These are phyloP conservation scores for Ascocoryne sarcoides DNA, from an alignment of 2,329 filamentous ascomycete genomes.

Conservation along the genomic window DNA sequence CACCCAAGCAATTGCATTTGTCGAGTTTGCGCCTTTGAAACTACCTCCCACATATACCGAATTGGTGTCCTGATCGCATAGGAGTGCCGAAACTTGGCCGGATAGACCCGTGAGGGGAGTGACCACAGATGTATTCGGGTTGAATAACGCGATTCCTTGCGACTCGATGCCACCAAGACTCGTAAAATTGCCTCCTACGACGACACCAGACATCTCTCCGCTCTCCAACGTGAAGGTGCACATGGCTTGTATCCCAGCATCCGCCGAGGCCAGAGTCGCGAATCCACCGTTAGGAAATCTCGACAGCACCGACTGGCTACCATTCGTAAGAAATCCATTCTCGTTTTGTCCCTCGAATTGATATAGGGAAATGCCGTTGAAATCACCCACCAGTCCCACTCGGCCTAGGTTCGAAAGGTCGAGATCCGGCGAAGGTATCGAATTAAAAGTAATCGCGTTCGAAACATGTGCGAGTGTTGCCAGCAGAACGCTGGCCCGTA, in stretches of 20 bases:
- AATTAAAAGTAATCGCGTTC: conserved; percentile 48
- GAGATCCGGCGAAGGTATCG: conserved; percentile 61
- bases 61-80: conserved; percentile 68
- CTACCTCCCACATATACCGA: conserved; percentile 88
- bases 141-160: conserved; percentile 71
- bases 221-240: conserved; percentile 65
- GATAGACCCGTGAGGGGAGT: conserved; percentile 71
- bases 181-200: conserved; percentile 93
- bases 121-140: conserved; percentile 61
- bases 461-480: conserved; percentile 32
- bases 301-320: conserved; percentile 71
- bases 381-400: conserved; percentile 81
- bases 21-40: conserved; percentile 72
- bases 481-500: conserved; percentile 34
- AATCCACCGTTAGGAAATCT: conserved; percentile 82
- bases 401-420: conserved; percentile 56
- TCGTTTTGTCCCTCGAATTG: conserved; percentile 74
- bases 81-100: conserved; percentile 72
- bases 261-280: conserved; percentile 62
- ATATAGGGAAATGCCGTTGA: conserved; percentile 85
- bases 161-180: conserved; percentile 71
- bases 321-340: conserved; percentile 58
- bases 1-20: conserved; percentile 82
- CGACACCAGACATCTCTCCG: conserved; percentile 61
- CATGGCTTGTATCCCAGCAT: conserved; percentile 82